Conservation (phyloP, 805 yeast species). For the Myxozyma sirexii region DNA sequence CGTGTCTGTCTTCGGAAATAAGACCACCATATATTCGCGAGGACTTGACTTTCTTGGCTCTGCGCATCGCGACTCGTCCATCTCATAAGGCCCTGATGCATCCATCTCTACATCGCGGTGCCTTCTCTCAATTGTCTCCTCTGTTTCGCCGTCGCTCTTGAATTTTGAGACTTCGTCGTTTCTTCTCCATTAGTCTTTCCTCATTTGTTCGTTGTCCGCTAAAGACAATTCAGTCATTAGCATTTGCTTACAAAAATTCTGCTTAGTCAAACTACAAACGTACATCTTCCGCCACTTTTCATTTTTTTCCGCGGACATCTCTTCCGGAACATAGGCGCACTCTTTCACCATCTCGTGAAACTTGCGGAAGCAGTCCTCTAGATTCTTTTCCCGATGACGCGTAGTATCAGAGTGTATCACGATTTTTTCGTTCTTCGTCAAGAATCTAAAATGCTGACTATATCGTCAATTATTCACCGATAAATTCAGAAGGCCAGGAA, state of each 20-base stretch:
- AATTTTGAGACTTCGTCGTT: not conserved
- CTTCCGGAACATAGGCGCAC: slow-evolving; percentile 46
- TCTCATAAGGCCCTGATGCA: too few species aligned
- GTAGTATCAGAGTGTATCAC: slow-evolving; percentile 62
- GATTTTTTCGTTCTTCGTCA: slow-evolving; percentile 57
- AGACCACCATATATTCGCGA: too few species aligned
- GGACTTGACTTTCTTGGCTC: too few species aligned
- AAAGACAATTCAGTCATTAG: not conserved
- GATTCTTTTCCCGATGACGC: slow-evolving; percentile 61
- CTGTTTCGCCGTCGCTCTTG: not conserved
- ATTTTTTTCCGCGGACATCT: slow-evolving; percentile 4
- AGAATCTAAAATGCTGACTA: slow-evolving; percentile 51
- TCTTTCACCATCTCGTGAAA: slow-evolving; percentile 56
- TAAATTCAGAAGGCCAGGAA: not conserved
- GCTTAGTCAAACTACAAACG: not conserved
- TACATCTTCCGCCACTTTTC: slow-evolving; percentile 26
- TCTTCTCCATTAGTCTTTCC: slow-evolving; percentile 6
- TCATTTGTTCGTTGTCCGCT: slow-evolving; percentile 12
- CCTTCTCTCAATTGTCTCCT: not conserved
- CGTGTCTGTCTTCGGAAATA: too few species aligned
- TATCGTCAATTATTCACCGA: not conserved
- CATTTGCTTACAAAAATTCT: not conserved
- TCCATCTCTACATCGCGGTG: too few species aligned
- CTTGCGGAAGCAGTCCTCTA: slow-evolving; percentile 61
- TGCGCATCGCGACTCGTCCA: too few species aligned